Evolutionary conservation across 129 eudicot species (phyloP).

Genomic region (Tagetes erecta): DNA sequence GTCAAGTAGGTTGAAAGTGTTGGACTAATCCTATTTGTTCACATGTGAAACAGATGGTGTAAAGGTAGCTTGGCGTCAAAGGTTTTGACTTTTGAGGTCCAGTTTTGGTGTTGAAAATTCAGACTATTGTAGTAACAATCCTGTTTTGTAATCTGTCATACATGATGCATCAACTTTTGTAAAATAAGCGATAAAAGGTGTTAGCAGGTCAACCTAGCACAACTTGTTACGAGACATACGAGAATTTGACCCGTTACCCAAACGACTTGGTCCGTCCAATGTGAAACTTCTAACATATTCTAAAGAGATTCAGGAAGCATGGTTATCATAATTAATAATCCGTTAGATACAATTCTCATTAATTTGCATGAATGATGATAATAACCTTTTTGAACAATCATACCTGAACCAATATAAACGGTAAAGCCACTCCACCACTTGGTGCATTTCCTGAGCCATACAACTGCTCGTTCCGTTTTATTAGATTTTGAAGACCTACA

Average conservation of each 20-base stretch:
- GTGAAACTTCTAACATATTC: background rate
- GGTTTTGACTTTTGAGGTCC: too few species aligned
- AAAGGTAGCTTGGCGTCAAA: too few species aligned
- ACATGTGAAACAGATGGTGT: too few species aligned
- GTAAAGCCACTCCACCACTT: slow-evolving; percentile 82
- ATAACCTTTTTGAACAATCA: slow-evolving; percentile 11
- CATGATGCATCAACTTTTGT: background rate
- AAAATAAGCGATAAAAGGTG: background rate
- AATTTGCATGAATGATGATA: slow-evolving; percentile 10
- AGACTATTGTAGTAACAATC: background rate
- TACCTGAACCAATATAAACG: slow-evolving; percentile 91
- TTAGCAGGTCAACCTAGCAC: background rate
- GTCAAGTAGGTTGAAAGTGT: background rate
- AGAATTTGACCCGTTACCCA: background rate
- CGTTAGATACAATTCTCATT: background rate
- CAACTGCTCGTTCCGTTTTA: slow-evolving; percentile 67
- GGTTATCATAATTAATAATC: background rate
- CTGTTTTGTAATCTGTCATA: background rate
- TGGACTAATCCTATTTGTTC: too few species aligned
- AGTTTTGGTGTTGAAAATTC: background rate
- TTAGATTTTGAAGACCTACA: slow-evolving; percentile 65
- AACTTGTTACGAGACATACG: background rate
- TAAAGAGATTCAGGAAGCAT: background rate
- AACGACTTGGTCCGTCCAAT: background rate
- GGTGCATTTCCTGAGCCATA: slow-evolving; percentile 72